Percentiles rank a stretch among this genome's conserved stretches.
Evolutionary conservation across 2,329 filamentous ascomycete species (phyloP).

Genomic region (Myriosclerotinia curreyana): DNA sequence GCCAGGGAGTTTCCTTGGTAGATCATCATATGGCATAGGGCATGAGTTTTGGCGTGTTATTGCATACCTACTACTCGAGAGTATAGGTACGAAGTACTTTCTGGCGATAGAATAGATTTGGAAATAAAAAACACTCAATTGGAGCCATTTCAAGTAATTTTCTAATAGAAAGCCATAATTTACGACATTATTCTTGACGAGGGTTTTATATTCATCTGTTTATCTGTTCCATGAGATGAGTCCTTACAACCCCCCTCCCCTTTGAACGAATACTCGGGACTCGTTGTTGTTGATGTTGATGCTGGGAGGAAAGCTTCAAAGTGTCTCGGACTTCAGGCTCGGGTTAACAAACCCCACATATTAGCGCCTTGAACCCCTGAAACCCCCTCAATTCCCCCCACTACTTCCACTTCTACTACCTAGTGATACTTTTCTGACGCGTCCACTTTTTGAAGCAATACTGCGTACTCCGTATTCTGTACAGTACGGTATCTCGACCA

Average conservation of each 20-base stretch:
- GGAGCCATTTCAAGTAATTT: neutral
- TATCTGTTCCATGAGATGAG: too few relatives aligned
- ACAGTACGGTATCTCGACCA: neutral
- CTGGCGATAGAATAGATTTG: neutral
- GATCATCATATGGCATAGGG: too few relatives aligned
- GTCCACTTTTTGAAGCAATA: neutral
- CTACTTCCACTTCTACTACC: conserved; percentile 10
- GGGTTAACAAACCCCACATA: conserved; percentile 10
- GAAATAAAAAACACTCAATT: neutral
- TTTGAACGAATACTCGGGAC: neutral
- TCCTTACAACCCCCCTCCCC: too few relatives aligned
- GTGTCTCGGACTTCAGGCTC: neutral
- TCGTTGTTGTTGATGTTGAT: conserved; percentile 17
- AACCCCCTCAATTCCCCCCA: conserved; percentile 10
- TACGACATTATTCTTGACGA: too few relatives aligned
- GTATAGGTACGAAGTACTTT: too few relatives aligned
- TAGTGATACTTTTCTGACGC: neutral
- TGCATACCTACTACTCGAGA: too few relatives aligned
- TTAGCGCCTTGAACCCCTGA: neutral
- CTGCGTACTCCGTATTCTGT: too few relatives aligned
- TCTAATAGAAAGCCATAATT: too few relatives aligned
- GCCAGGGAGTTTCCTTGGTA: too few relatives aligned
- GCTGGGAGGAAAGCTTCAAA: neutral
- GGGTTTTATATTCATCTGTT: too few relatives aligned
- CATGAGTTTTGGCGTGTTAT: too few relatives aligned